These are phyloP conservation scores for Porcisia deanei DNA, from an alignment of 208 protist genomes.

Conservation along the genomic window DNA sequence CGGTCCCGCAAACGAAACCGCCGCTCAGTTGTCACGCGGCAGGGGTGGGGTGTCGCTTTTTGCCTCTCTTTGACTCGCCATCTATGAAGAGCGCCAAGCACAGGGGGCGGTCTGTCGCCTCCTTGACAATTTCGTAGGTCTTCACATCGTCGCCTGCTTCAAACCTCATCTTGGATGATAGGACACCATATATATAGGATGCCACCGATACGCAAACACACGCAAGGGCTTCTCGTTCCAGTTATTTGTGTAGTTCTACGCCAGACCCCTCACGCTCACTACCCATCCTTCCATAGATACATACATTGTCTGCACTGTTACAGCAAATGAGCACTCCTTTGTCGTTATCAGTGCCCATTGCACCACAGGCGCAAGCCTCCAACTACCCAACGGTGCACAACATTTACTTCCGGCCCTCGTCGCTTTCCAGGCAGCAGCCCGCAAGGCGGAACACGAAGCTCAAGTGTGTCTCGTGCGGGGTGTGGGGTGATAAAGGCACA, in stretches of 20 bases:
- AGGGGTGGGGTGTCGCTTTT: neutral
- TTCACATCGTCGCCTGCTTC: neutral
- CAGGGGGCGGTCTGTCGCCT: neutral
- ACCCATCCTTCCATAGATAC: neutral
- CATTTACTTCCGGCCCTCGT: slow-evolving; percentile 15
- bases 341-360: neutral
- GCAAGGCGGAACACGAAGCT: slow-evolving; percentile 22
- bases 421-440: neutral
- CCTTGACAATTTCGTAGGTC: neutral
- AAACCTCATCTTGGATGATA: neutral
- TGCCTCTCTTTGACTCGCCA: neutral
- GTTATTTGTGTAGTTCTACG: neutral
- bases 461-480: slow-evolving; percentile 27
- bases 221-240: neutral
- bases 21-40: no score
- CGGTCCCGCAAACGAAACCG: neutral
- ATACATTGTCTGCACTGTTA: neutral
- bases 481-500: slow-evolving; percentile 27
- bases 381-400: slow-evolving; percentile 32
- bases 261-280: neutral
- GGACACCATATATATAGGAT: neutral
- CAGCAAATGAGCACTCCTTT: slow-evolving; percentile 1
- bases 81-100: neutral
- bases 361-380: slow-evolving; percentile 23
- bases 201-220: neutral